A percentile compares a stretch with the other conserved stretches of the same genome.
Conservation (phyloP, 331 rosid species). For the Dryas integrifolia region DNA sequence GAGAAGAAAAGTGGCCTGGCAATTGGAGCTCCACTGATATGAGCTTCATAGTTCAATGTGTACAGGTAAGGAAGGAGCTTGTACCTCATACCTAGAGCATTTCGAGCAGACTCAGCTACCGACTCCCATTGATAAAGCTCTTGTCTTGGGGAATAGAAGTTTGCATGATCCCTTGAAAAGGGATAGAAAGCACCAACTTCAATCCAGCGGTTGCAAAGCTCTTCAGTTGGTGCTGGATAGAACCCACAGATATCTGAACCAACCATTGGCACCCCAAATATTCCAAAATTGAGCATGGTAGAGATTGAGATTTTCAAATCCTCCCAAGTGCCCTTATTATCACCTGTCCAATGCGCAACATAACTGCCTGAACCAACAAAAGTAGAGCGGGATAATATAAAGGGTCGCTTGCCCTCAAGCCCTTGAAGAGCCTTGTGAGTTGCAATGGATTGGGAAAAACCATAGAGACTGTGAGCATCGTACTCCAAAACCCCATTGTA, state of each 20-base stretch:
- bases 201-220: constrained; percentile 92
- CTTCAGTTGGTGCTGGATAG: constrained; percentile 84
- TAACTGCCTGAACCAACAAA: constrained; percentile 84
- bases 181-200: constrained; percentile 94
- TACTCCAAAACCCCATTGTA: constrained; percentile 79
- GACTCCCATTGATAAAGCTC: constrained; percentile 92
- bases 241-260: constrained; percentile 92
- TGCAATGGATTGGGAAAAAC: constrained; percentile 78
- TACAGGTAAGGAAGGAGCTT: constrained; percentile 80
- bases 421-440: constrained; percentile 79
- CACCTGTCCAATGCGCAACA: constrained; percentile 95
- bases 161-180: constrained; percentile 89
- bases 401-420: constrained; percentile 73
- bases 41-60: constrained; percentile 82
- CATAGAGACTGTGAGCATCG: constrained; percentile 88
- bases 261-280: constrained; percentile 95
- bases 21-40: constrained; percentile 69
- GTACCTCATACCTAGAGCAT: constrained; percentile 81
- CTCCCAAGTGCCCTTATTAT: constrained; percentile 79
- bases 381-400: constrained; percentile 78
- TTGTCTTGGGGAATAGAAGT: constrained; percentile 80
- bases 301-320: constrained; percentile 74
- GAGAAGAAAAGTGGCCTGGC: constrained; percentile 93
- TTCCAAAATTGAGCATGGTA: constrained; percentile 82
- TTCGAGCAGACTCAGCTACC: constrained; percentile 73